Base-by-base conservation (phyloP, 306 rosid genomes). In the Malus sylvestris region DNA sequence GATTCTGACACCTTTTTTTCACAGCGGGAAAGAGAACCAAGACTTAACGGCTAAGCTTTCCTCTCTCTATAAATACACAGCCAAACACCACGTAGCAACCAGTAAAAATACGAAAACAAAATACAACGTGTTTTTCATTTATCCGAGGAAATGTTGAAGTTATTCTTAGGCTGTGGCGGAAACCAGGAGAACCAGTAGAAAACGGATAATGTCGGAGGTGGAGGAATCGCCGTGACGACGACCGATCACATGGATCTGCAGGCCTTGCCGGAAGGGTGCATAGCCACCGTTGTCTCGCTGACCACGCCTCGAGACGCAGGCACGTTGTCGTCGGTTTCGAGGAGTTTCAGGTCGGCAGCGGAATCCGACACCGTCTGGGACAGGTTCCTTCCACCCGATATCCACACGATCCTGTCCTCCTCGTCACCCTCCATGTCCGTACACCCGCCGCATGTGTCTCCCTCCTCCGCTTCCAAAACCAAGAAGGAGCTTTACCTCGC, bases 301-400 rank as follows among this genome's bases (percentile, higher is more conserved):
- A 92, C 96, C 7, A 23, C 86, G 23, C 98, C 98, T 53, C 72
- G 55, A 0, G 98, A 92, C 23, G 98, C 88, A 0, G 83, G 91
- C 72, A 70, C 85, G 3, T 69, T 86, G 6, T 80, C 93, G 0
- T 63, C 55, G 44, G 86, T 95, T 52, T 95, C 96, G 0, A 62
- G 90, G 1, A 64, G 78, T 0, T 92, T 92, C 87, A 52, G 89
- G 75, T 88, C 97, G 32, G 97, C 92, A n/a, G 91, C 96, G 4
- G 86, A 90, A 1, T 86, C 97, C 18, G 92, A 95, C 73, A 81
- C 84, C 63, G 86, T 95, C 2, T 95, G 98, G 98, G 88, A 86
- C 3, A 45, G 72, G n/a, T 92, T 95, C 46, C 81, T 95, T 18
- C 95, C 96, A 2, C 63, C 75, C 2, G 93, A 87, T 12, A 82